Evolutionary conservation across 1,139 yeast genomes (phyloP).

Genomic region (Yamadazyma jaroonii): DNA sequence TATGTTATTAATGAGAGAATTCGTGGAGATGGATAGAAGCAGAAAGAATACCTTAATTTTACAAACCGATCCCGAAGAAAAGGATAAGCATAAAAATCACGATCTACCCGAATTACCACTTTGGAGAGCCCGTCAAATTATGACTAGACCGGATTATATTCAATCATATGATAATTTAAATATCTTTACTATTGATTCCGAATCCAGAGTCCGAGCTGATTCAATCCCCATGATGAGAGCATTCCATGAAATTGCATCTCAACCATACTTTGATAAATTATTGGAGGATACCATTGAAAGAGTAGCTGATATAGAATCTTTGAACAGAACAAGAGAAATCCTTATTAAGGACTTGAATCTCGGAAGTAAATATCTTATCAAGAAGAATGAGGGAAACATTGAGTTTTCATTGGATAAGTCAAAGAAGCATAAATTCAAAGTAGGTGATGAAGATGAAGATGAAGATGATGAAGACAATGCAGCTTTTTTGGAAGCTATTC

Average conservation of each 20-base stretch:
- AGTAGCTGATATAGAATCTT: constrained; percentile 71
- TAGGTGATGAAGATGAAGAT: constrained; percentile 26
- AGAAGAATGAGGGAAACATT: constrained; percentile 10
- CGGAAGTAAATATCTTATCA: constrained; percentile 39
- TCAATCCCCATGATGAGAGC: constrained; percentile 90
- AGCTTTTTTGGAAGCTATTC: constrained; percentile 39
- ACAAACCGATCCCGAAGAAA: constrained; percentile 16
- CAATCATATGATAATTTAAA: constrained; percentile 72
- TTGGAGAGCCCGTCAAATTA: constrained; percentile 81
- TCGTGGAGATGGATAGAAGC: constrained; percentile 64
- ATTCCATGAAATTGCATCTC: constrained; percentile 71
- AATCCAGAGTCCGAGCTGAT: constrained; percentile 74
- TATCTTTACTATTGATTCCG: constrained; percentile 75
- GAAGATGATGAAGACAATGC: constrained; percentile 34
- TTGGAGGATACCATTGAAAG: constrained; percentile 68
- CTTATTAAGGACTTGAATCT: constrained; percentile 66
- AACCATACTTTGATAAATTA: constrained; percentile 70
- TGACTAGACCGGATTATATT: constrained; percentile 83
- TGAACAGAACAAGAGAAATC: constrained; percentile 80
- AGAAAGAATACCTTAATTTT: constrained; percentile 29
- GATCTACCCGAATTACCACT: constrained; percentile 70
- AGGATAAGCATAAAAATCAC: constrained; percentile 38
- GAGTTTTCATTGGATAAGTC: constrained; percentile 13
- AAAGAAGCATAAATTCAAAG: constrained; percentile 14
- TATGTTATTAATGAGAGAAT: constrained; percentile 69